phyloP scores from a whole-genome alignment of 345 rosid species.

The Cochlearia excelsa region DNA sequence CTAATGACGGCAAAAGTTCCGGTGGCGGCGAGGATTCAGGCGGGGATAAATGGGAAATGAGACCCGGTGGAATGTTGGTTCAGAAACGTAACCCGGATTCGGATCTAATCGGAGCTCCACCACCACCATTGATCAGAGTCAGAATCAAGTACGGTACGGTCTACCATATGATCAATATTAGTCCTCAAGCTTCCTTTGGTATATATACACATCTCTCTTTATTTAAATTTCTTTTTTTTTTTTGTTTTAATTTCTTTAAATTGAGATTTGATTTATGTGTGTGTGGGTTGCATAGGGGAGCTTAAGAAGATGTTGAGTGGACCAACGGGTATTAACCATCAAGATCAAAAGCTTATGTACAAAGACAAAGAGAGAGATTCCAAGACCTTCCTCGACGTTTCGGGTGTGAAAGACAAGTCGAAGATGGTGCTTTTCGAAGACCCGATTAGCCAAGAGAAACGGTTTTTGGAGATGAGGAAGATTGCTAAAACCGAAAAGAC shows the following conservation, averaged over 20 bases:
- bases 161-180: constrained; percentile 74
- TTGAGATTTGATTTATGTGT: neutral
- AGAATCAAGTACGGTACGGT: constrained; percentile 86
- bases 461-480: constrained; percentile 75
- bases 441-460: constrained; percentile 83
- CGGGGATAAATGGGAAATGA: constrained; percentile 76
- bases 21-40: constrained; percentile 45
- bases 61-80: constrained; percentile 99
- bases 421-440: constrained; percentile 85
- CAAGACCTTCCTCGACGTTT: constrained; percentile 72
- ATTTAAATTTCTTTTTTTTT: too few relatives aligned
- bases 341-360: constrained; percentile 87
- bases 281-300: constrained; percentile 57
- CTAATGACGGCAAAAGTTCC: constrained; percentile 42
- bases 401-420: constrained; percentile 89
- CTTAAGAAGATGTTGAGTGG: constrained; percentile 88
- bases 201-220: constrained; percentile 32
- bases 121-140: constrained; percentile 85
- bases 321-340: constrained; percentile 84
- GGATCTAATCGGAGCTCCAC: constrained; percentile 55
- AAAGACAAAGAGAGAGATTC: constrained; percentile 98
- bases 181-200: constrained; percentile 93
- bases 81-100: constrained; percentile 82
- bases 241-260: neutral
- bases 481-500: constrained; percentile 88